Evolutionary conservation across 495 filamentous ascomycete genomes (phyloP), one percentile per base, ranked within the genome.

Genomic region (Lepraria neglecta): DNA sequence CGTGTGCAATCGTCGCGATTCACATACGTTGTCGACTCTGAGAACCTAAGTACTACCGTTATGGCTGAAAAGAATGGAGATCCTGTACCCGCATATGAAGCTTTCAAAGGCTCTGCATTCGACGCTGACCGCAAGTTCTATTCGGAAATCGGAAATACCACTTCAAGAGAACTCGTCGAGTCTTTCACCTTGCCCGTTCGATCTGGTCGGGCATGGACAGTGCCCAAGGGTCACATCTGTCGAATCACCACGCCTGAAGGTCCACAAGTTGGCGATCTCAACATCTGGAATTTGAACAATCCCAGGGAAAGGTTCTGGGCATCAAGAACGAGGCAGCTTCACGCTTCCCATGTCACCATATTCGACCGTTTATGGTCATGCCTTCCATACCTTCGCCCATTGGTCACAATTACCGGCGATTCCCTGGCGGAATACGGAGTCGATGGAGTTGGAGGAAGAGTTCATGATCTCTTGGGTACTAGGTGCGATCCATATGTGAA

Each of bases 301-400:
- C 88, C 88, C 0, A 80, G 86, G 14, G 88, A 92, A 70, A 79
- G 80, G 31, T 86, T 94, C 72, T 94, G 89, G 89, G 89, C 89
- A 3, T 76, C 82, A 1, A 80, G 89, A 46, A 94, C 89, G 5
- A 79, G 84, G 55, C 89, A 94, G 67, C 81, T 94, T 27, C 85
- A 94, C 54, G 79, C 82, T 33, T 84, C 84, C 1, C 89, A 94
- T 65, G 80, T 91, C 21, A 80, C 79, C 0, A 78, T 80, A 6
- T 80, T 82, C 38, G 86, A 92, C 71, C 80, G 88, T 6, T 72
- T 92, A 1, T 92, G 89, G 89, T 87, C 82, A 4, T 84, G 82
- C 61, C 73, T 91, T 54, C 89, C 88, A 19, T 92, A 85, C 68
- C 75, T 94, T 71, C 77, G 89, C 33, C 89, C 88, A 2, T 72